Evolutionary conservation across 768 basidiomycete species (phyloP).

Genomic region (Strobilomyces confusus): DNA sequence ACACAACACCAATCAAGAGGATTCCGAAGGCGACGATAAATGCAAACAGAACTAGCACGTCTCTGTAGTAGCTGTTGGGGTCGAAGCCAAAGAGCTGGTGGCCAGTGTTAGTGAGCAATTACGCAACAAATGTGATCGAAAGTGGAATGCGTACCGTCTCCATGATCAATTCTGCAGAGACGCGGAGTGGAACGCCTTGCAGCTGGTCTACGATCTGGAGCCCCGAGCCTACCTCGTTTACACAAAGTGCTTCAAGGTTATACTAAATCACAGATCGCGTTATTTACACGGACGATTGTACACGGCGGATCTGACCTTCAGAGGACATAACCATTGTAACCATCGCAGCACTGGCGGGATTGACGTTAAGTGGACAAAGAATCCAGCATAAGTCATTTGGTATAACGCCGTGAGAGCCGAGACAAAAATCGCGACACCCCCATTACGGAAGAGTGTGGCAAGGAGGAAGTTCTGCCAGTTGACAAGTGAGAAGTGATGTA

Average conservation of each 20-base stretch:
- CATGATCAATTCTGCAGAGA: conserved; percentile 86
- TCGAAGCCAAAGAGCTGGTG: conserved; percentile 82
- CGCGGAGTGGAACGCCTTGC: conserved; percentile 74
- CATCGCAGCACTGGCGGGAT: conserved; percentile 92
- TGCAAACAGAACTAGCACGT: conserved; percentile 82
- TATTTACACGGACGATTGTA: background rate
- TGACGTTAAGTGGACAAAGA: conserved; percentile 81
- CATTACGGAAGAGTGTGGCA: conserved; percentile 77
- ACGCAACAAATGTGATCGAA: background rate
- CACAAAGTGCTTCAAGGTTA: conserved; percentile 76
- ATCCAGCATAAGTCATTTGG: conserved; percentile 88
- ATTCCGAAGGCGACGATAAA: conserved; percentile 79
- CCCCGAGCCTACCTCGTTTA: conserved; percentile 91
- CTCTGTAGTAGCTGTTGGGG: conserved; percentile 77
- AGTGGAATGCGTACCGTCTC: conserved; percentile 50
- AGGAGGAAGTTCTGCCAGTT: conserved; percentile 80
- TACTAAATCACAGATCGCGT: conserved; percentile 31
- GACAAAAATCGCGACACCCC: conserved; percentile 86
- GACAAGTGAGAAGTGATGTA: background rate
- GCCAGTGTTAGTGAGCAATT: background rate
- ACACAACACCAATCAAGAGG: conserved; percentile 71
- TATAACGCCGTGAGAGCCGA: conserved; percentile 73
- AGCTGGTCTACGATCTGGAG: conserved; percentile 77
- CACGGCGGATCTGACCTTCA: conserved; percentile 43
- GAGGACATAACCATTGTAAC: conserved; percentile 87